A percentile compares a stretch with the other conserved stretches of the same genome.
Evolutionary conservation across 176 grass and related monocot genomes (phyloP).

Genomic region (Ananas comosus): DNA sequence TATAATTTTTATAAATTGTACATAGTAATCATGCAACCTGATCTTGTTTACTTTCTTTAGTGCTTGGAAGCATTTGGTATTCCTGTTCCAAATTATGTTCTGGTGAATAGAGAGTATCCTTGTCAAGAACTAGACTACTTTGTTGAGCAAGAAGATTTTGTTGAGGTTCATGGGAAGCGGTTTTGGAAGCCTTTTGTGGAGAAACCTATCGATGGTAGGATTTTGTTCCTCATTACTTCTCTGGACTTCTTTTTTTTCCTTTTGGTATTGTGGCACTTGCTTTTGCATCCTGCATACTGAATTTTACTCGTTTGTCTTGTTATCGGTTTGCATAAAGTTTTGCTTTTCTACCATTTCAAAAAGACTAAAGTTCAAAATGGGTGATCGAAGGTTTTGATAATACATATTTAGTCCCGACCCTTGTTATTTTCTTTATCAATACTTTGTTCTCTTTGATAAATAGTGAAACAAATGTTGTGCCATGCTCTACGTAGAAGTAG

Average conservation of each 20-base stretch:
- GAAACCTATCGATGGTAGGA: slow-evolving; percentile 91
- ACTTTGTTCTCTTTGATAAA: too few species aligned
- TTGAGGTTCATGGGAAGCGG: slow-evolving; percentile 72
- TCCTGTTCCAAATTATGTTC: slow-evolving; percentile 84
- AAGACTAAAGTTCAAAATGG: too few species aligned
- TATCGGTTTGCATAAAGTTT: neutral
- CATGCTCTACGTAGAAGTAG: too few species aligned
- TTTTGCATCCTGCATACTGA: neutral
- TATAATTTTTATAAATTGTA: too few species aligned
- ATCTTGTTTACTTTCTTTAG: slow-evolving; percentile 36
- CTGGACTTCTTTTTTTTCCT: slow-evolving; percentile 1
- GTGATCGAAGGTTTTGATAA: too few species aligned
- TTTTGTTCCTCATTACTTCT: slow-evolving; percentile 15
- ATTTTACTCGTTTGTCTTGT: neutral
- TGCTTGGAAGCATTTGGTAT: slow-evolving; percentile 63
- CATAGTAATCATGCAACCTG: neutral
- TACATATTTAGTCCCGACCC: too few species aligned
- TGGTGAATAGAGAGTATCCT: slow-evolving; percentile 71
- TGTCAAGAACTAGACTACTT: slow-evolving; percentile 85
- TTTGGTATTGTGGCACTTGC: slow-evolving; percentile 1
- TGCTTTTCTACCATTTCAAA: neutral
- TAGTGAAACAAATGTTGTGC: too few species aligned
- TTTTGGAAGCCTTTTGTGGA: slow-evolving; percentile 96
- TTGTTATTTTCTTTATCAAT: too few species aligned
- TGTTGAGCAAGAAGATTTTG: slow-evolving; percentile 86